phyloP scores from a whole-genome alignment of 1,139 yeast species.

The Nakaseomyces glabratus region DNA sequence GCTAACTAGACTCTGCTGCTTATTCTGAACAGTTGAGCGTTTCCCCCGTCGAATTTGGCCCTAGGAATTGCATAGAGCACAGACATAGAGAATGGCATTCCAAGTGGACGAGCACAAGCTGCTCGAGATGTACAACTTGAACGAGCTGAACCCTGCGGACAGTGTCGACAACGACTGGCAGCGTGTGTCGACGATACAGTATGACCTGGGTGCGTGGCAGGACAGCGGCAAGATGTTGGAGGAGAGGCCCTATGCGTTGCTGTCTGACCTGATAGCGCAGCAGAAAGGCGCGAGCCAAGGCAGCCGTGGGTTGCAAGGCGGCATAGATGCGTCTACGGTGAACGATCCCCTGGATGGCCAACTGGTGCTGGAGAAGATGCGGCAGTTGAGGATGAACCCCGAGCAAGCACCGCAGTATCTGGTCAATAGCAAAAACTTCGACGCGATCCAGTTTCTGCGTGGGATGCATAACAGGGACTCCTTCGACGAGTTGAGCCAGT shows the following conservation, averaged over 20 bases:
- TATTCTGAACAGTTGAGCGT: too few species aligned
- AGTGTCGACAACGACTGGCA: background rate
- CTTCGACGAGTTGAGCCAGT: slow-evolving; percentile 48
- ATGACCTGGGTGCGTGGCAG: slow-evolving; percentile 26
- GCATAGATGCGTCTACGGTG: slow-evolving; percentile 4
- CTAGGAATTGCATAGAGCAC: too few species aligned
- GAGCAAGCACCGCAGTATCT: slow-evolving; percentile 43
- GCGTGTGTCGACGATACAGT: slow-evolving; percentile 35
- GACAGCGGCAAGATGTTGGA: slow-evolving; percentile 28
- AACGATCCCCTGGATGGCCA: slow-evolving; percentile 50
- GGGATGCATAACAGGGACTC: slow-evolving; percentile 65
- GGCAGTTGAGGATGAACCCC: slow-evolving; percentile 36
- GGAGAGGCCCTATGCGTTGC: slow-evolving; percentile 31
- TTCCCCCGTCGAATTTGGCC: too few species aligned
- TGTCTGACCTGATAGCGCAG: slow-evolving; percentile 26
- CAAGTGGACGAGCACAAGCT: slow-evolving; percentile 29
- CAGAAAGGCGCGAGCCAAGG: slow-evolving; percentile 14
- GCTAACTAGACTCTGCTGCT: too few species aligned
- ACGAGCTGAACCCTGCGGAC: slow-evolving; percentile 32
- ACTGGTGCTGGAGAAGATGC: slow-evolving; percentile 39
- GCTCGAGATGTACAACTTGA: slow-evolving; percentile 36
- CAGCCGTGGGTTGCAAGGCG: too few species aligned
- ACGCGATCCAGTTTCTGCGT: slow-evolving; percentile 59
- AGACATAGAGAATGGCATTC: slow-evolving; percentile 9
- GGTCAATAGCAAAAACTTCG: slow-evolving; percentile 65